Evolutionary conservation across 345 rosid genomes (phyloP).

Genomic region (Cardamine resedifolia): DNA sequence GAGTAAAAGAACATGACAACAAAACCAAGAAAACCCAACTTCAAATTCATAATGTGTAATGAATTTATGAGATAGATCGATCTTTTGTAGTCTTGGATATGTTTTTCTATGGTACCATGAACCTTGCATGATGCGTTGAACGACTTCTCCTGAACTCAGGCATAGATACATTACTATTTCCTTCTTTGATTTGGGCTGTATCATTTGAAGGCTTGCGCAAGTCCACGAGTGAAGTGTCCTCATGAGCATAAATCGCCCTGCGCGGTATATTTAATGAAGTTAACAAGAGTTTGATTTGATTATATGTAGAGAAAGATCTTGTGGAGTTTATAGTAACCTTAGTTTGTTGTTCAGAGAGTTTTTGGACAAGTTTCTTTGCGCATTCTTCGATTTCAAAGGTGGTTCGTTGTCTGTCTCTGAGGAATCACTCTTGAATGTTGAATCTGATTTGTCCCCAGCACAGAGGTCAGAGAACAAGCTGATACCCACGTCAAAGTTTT

Average conservation of each 20-base stretch:
- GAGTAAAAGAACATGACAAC: constrained; percentile 23
- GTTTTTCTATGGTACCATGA: constrained; percentile 47
- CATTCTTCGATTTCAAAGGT: constrained; percentile 51
- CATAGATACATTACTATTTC: constrained; percentile 41
- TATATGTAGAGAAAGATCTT: neutral
- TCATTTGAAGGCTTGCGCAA: constrained; percentile 44
- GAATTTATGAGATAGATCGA: neutral
- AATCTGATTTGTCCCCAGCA: constrained; percentile 54
- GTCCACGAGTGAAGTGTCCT: constrained; percentile 44
- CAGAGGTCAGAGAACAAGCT: constrained; percentile 52
- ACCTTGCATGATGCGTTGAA: constrained; percentile 72
- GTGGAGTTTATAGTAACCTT: constrained; percentile 46
- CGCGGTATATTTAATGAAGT: constrained; percentile 16
- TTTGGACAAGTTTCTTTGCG: constrained; percentile 50
- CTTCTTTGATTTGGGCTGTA: constrained; percentile 42
- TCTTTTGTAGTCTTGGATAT: constrained; percentile 1
- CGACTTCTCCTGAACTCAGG: constrained; percentile 70
- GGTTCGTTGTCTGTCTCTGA: constrained; percentile 75
- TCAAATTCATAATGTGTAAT: neutral
- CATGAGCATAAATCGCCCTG: constrained; percentile 52
- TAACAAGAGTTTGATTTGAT: neutral
- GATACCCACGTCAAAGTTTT: constrained; percentile 49
- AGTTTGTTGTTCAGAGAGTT: constrained; percentile 56
- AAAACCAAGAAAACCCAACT: constrained; percentile 9
- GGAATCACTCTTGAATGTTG: constrained; percentile 58